These are phyloP conservation scores for Straminergon stramineum DNA, from an alignment of 225 moss, liverwort and hornwort genomes.

Conservation along the genomic window DNA sequence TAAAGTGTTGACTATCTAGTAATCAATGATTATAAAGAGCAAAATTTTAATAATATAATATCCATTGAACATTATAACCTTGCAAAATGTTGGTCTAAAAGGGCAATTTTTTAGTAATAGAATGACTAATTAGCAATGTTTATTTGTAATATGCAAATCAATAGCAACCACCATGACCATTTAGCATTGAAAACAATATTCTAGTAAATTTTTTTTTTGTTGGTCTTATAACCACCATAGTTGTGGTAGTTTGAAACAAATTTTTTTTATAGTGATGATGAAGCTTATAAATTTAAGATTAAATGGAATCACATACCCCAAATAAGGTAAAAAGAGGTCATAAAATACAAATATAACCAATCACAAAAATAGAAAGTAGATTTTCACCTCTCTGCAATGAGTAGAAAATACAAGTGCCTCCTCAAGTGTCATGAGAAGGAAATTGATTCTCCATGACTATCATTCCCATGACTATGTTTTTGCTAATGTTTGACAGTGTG, in stretches of 20 bases:
- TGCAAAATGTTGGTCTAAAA: too few species aligned
- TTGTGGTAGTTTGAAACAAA: neutral
- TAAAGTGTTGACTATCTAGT: too few species aligned
- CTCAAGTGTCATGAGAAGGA: fast-evolving
- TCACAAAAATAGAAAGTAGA: neutral
- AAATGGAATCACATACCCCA: neutral
- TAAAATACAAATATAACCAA: neutral
- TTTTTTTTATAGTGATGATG: fast-evolving
- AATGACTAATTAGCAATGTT: neutral
- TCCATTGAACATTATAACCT: too few species aligned
- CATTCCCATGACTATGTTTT: fast-evolving
- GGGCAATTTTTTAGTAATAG: too few species aligned
- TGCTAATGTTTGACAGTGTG: neutral
- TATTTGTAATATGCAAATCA: neutral
- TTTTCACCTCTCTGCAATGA: neutral
- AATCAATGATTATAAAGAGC: too few species aligned
- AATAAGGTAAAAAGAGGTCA: neutral
- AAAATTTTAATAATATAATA: neutral
- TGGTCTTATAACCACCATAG: neutral
- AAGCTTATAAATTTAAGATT: fast-evolving
- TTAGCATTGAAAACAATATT: neutral
- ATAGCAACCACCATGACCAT: neutral
- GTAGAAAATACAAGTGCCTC: neutral
- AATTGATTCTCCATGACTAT: neutral
- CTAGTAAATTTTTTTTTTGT: too few species aligned